phyloP scores from a whole-genome alignment of 768 basidiomycete genomes.

The Tylopilus sp. region DNA sequence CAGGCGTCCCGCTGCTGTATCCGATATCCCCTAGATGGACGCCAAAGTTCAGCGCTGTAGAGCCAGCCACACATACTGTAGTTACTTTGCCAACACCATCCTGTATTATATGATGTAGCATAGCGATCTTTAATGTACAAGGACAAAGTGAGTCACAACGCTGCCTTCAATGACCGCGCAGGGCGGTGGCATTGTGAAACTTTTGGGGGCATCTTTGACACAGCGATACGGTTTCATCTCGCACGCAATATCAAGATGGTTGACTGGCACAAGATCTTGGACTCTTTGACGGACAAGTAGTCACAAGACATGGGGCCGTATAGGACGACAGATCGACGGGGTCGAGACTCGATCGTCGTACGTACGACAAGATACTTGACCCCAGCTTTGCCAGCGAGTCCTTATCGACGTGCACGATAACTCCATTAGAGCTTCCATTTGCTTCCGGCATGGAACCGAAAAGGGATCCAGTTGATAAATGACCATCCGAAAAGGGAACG shows the following conservation, averaged over 20 bases:
- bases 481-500: constrained; percentile 12
- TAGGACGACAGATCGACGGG: background rate
- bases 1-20: constrained; percentile 5
- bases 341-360: background rate
- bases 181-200: background rate
- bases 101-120: constrained; percentile 15
- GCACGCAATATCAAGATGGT: background rate
- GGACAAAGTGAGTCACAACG: background rate
- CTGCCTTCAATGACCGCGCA: background rate
- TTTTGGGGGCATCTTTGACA: background rate
- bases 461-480: constrained; percentile 17
- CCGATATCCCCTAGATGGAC: too few species aligned
- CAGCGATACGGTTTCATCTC: constrained; percentile 6
- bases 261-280: too few species aligned
- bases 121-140: background rate
- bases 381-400: background rate
- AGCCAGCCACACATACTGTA: constrained; percentile 1
- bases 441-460: background rate
- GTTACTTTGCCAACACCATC: constrained; percentile 9
- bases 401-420: constrained; percentile 17
- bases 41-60: background rate
- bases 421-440: background rate
- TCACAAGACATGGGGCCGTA: background rate
- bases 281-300: background rate
- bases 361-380: background rate